phyloP scores from a whole-genome alignment of 495 filamentous ascomycete species.

The Penicillium maclennaniae region DNA sequence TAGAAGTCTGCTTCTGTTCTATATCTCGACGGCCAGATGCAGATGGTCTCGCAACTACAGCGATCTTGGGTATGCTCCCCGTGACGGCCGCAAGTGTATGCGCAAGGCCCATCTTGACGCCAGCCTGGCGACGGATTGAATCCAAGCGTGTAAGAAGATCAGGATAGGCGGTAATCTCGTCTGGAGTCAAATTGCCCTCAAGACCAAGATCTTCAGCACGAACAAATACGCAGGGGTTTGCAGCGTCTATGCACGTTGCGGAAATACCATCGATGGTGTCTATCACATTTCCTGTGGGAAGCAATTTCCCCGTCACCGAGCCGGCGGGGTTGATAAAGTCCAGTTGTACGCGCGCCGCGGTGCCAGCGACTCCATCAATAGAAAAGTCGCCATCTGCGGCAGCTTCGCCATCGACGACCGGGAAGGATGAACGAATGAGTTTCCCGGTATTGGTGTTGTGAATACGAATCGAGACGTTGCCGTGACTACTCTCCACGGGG shows the following conservation, averaged over 20 bases:
- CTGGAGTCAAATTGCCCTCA: slow-evolving; percentile 46
- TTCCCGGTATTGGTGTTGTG: slow-evolving; percentile 54
- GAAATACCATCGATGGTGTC: slow-evolving; percentile 51
- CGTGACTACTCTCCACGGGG: neutral
- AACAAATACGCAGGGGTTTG: slow-evolving; percentile 66
- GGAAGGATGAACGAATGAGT: slow-evolving; percentile 45
- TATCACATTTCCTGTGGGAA: slow-evolving; percentile 59
- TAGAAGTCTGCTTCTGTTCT: slow-evolving; percentile 18
- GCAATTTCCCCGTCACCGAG: slow-evolving; percentile 59
- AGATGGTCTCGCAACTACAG: slow-evolving; percentile 49
- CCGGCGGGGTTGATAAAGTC: slow-evolving; percentile 66
- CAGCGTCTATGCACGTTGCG: slow-evolving; percentile 60
- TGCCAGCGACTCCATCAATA: slow-evolving; percentile 67
- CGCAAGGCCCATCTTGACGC: slow-evolving; percentile 60
- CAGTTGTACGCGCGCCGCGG: slow-evolving; percentile 52
- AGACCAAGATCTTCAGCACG: slow-evolving; percentile 49
- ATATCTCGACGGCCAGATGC: slow-evolving; percentile 8
- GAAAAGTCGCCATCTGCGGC: slow-evolving; percentile 51
- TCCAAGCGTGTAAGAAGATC: slow-evolving; percentile 52
- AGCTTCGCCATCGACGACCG: slow-evolving; percentile 47
- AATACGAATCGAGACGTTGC: slow-evolving; percentile 39
- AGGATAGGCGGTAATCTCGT: slow-evolving; percentile 46
- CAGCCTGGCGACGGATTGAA: slow-evolving; percentile 56
- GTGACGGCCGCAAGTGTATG: slow-evolving; percentile 39
- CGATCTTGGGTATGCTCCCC: slow-evolving; percentile 63